Percentiles rank a stretch among this genome's conserved stretches.
Conservation (phyloP, 768 basidiomycete species). For the Termitomyces sp. region DNA sequence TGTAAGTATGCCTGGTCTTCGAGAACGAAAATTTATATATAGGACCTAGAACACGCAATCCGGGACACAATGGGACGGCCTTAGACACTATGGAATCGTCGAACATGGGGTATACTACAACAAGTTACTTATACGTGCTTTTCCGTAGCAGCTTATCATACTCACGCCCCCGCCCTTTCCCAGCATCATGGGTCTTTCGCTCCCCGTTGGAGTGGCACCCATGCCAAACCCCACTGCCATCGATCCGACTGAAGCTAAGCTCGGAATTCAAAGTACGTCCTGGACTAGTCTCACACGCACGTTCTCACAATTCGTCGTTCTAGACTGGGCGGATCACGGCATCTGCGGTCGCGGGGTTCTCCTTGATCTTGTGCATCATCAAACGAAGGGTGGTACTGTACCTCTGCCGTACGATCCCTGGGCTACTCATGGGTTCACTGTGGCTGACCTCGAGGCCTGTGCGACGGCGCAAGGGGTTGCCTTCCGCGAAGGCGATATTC, state of each 20-base stretch:
- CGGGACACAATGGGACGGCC: constrained; percentile 65
- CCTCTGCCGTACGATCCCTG: constrained; percentile 59
- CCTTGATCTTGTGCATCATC: constrained; percentile 55
- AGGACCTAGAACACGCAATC: constrained; percentile 60
- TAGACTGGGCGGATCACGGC: constrained; percentile 69
- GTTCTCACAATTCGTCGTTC: background rate
- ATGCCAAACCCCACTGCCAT: constrained; percentile 44
- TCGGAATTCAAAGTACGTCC: constrained; percentile 65
- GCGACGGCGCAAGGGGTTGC: constrained; percentile 52
- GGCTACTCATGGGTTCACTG: constrained; percentile 45
- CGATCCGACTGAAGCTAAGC: constrained; percentile 38
- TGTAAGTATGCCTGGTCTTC: constrained; percentile 19
- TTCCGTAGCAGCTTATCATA: background rate
- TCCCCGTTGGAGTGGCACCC: constrained; percentile 40
- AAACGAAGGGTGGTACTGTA: constrained; percentile 28
- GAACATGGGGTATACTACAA: constrained; percentile 57
- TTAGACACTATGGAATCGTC: constrained; percentile 50
- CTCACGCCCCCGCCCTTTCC: background rate
- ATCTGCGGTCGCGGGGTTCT: constrained; percentile 66
- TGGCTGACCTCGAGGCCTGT: constrained; percentile 51
- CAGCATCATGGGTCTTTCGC: constrained; percentile 36
- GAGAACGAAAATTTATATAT: background rate
- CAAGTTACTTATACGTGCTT: constrained; percentile 31
- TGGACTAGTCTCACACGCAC: background rate
- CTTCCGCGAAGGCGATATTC: constrained; percentile 55